Conservation (phyloP, 306 rosid genomes). For the Vigna radiata region DNA sequence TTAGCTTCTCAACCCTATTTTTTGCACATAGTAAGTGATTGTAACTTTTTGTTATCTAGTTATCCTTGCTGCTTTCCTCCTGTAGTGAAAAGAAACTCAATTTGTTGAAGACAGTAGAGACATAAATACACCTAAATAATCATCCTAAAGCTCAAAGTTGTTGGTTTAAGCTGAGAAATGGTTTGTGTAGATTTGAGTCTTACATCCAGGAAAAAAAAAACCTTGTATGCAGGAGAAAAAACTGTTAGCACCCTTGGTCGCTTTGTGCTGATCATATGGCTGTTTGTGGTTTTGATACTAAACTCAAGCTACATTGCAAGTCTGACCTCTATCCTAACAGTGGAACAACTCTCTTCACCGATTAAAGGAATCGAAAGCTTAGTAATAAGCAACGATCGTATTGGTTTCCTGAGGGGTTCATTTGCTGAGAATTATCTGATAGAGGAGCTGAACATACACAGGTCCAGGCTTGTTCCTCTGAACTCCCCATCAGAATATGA, state of each 20-base stretch:
- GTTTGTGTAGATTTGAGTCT: too few relatives aligned
- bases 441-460: conserved; percentile 61
- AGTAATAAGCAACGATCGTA: conserved; percentile 53
- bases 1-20: conserved; percentile 76
- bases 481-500: conserved; percentile 57
- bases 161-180: too few relatives aligned
- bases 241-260: conserved; percentile 80
- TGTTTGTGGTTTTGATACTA: conserved; percentile 79
- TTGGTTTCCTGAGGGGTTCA: conserved; percentile 76
- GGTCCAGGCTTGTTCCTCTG: conserved; percentile 73
- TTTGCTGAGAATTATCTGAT: conserved; percentile 61
- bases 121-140: too few relatives aligned
- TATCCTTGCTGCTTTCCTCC: neutral
- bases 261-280: conserved; percentile 74
- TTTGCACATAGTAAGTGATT: conserved; percentile 76
- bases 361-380: conserved; percentile 76
- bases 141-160: too few relatives aligned
- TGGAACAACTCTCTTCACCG: conserved; percentile 71
- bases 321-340: conserved; percentile 84
- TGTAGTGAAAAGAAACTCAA: too few relatives aligned
- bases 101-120: too few relatives aligned
- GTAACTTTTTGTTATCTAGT: neutral
- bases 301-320: conserved; percentile 88
- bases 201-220: too few relatives aligned
- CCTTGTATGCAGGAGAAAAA: conserved; percentile 61